A percentile compares a stretch with the other conserved stretches of the same genome.
These are phyloP conservation scores for Neurospora tetraspora DNA, from an alignment of 495 filamentous ascomycete species.

Conservation along the genomic window DNA sequence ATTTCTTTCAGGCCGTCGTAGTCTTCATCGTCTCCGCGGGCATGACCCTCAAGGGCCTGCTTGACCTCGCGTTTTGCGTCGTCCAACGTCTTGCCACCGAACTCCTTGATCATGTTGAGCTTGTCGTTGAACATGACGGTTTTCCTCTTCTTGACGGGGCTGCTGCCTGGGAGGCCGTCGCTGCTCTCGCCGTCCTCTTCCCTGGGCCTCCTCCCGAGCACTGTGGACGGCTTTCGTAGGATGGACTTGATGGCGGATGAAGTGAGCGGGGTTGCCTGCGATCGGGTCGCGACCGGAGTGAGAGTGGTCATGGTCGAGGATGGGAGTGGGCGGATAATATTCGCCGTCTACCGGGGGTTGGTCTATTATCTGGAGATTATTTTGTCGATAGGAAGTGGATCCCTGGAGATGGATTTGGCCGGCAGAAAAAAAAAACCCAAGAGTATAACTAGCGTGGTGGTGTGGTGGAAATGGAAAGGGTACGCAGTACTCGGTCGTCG, in stretches of 20 bases:
- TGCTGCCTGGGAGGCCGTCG: slow-evolving; percentile 34
- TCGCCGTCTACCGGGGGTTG: neutral
- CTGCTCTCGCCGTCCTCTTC: slow-evolving; percentile 31
- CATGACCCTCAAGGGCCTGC: slow-evolving; percentile 59
- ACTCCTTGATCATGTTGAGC: slow-evolving; percentile 53
- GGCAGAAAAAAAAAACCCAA: neutral
- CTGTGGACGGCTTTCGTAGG: slow-evolving; percentile 27
- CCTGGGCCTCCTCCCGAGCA: slow-evolving; percentile 27
- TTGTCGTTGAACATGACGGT: slow-evolving; percentile 66
- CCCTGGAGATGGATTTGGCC: neutral
- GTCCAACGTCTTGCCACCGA: slow-evolving; percentile 32
- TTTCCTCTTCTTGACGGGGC: slow-evolving; percentile 45
- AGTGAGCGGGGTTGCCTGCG: slow-evolving; percentile 5
- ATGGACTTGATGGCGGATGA: slow-evolving; percentile 35
- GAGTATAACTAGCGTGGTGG: neutral
- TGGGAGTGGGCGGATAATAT: too few relatives aligned
- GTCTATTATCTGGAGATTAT: neutral
- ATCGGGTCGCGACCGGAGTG: slow-evolving; percentile 17
- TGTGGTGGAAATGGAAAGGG: neutral
- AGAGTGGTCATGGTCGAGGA: slow-evolving; percentile 19
- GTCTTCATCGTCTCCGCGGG: slow-evolving; percentile 54
- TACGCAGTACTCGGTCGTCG: neutral
- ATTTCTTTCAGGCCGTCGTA: slow-evolving; percentile 67
- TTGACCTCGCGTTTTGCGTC: slow-evolving; percentile 64
- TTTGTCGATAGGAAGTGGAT: neutral